These are phyloP conservation scores for Boletus huronensis DNA, from an alignment of 768 basidiomycete species.

Conservation along the genomic window DNA sequence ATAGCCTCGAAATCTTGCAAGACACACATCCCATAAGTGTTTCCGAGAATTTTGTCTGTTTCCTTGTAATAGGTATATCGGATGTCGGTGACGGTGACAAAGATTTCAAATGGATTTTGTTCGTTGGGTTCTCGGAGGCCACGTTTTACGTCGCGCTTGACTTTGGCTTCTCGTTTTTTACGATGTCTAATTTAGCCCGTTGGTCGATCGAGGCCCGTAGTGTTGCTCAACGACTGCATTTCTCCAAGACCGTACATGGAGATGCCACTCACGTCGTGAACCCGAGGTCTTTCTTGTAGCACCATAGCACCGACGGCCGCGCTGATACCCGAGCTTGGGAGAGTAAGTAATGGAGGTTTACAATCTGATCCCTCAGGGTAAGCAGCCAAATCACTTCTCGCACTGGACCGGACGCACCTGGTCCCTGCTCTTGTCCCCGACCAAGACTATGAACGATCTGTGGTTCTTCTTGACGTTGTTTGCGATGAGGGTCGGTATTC, in stretches of 20 bases:
- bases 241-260: not conserved
- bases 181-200: constrained; percentile 59
- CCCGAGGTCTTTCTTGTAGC: constrained; percentile 97
- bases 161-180: constrained; percentile 95
- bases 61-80: constrained; percentile 99
- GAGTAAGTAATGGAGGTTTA: constrained; percentile 93
- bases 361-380: constrained; percentile 49
- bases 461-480: constrained; percentile 94
- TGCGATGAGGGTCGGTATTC: constrained; percentile 87
- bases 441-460: constrained; percentile 92
- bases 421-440: constrained; percentile 90
- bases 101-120: constrained; percentile 96
- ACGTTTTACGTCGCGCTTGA: constrained; percentile 93
- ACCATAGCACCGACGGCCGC: constrained; percentile 92
- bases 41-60: constrained; percentile 92
- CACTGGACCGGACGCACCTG: constrained; percentile 54
- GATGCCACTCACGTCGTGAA: constrained; percentile 73
- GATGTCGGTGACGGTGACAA: constrained; percentile 97
- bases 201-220: not conserved
- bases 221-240: not conserved
- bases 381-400: not conserved
- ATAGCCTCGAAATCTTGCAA: constrained; percentile 98
- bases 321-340: constrained; percentile 89
- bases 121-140: constrained; percentile 93
- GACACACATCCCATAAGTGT: constrained; percentile 96